Percentiles rank a stretch among this genome's conserved stretches.
Conservation (phyloP, 1,284 basidiomycete genomes). For the Puccinia novopanici region DNA sequence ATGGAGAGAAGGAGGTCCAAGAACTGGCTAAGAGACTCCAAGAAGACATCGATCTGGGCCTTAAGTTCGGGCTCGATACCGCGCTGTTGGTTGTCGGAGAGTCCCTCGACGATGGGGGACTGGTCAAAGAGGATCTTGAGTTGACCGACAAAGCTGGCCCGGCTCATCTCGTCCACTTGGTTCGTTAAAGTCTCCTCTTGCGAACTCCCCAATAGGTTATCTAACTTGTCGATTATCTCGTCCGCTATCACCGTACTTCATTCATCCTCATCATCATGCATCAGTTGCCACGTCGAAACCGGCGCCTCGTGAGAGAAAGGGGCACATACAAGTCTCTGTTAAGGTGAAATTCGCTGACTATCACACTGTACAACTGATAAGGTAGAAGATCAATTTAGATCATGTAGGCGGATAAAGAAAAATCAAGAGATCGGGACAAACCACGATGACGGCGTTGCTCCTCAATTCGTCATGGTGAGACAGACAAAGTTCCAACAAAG, state of each 20-base stretch:
- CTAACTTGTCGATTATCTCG: conserved; percentile 90
- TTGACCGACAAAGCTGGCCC: conserved; percentile 91
- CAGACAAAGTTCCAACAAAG: conserved; percentile 86
- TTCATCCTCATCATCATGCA: conserved; percentile 33
- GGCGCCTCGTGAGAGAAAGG: background rate
- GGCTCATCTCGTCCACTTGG: conserved; percentile 48
- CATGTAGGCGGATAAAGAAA: background rate
- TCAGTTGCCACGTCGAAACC: conserved; percentile 48
- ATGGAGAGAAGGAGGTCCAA: conserved; percentile 87
- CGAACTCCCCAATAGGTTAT: conserved; percentile 75
- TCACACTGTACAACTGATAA: conserved; percentile 44
- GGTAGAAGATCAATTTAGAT: background rate
- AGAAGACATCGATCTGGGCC: conserved; percentile 75
- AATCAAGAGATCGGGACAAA: background rate
- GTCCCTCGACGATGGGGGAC: conserved; percentile 59
- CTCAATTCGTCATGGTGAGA: conserved; percentile 91
- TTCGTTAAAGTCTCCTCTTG: conserved; percentile 70
- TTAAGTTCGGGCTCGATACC: conserved; percentile 74
- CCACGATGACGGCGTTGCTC: conserved; percentile 71
- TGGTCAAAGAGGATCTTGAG: conserved; percentile 82
- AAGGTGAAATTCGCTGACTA: conserved; percentile 41
- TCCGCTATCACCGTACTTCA: conserved; percentile 67
- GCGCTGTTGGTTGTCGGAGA: background rate
- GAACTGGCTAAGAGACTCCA: conserved; percentile 89
- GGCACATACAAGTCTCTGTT: conserved; percentile 45